These are phyloP conservation scores for Ceratobasidium sp. DNA, from an alignment of 1,284 basidiomycete genomes.

Conservation along the genomic window DNA sequence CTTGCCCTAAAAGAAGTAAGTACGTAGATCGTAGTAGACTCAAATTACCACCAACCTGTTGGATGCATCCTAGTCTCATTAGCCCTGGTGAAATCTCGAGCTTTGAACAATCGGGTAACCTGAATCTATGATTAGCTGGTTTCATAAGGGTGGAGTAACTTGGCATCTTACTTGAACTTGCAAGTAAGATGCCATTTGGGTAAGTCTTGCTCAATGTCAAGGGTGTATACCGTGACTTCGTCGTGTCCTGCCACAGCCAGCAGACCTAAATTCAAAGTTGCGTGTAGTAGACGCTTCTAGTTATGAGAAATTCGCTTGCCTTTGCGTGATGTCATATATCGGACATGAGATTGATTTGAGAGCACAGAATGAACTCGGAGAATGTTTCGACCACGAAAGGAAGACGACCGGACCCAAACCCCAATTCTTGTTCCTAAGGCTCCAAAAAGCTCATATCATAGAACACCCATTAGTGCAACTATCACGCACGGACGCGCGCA, in stretches of 20 bases:
- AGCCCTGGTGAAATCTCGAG: conserved; percentile 31
- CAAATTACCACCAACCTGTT: neutral
- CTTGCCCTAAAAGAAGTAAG: neutral
- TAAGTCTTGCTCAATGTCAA: conserved; percentile 80
- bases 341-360: conserved; percentile 69
- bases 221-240: conserved; percentile 73
- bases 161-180: conserved; percentile 64
- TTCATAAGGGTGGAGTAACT: too few relatives aligned
- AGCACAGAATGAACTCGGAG: conserved; percentile 86
- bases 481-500: neutral
- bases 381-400: conserved; percentile 58
- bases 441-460: conserved; percentile 69
- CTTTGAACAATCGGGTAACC: neutral
- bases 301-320: conserved; percentile 17
- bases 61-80: conserved; percentile 17
- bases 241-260: conserved; percentile 70
- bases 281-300: neutral
- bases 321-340: neutral
- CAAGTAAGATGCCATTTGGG: conserved; percentile 82
- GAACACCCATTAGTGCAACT: neutral
- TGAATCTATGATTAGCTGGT: neutral
- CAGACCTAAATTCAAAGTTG: conserved; percentile 63
- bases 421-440: conserved; percentile 72
- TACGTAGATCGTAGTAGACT: neutral
- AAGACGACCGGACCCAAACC: conserved; percentile 73